These are phyloP conservation scores for Calonectria crousiana DNA, from an alignment of 2,329 filamentous ascomycete genomes.

Conservation along the genomic window DNA sequence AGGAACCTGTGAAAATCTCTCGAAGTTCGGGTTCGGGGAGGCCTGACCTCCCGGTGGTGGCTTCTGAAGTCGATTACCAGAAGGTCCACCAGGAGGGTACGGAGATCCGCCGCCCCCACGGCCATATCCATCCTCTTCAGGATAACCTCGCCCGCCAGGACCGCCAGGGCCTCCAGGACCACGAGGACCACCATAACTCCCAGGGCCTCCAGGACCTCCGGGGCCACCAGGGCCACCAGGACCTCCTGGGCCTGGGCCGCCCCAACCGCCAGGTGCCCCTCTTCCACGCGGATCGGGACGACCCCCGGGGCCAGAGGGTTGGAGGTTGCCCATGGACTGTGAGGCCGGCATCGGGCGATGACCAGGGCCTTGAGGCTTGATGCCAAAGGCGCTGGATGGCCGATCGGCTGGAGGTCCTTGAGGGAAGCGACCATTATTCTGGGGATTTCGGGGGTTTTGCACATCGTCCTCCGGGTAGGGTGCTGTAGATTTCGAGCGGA, in stretches of 20 bases:
- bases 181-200: not conserved
- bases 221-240: constrained; percentile 19
- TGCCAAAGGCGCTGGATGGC: constrained; percentile 66
- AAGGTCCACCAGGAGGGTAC: constrained; percentile 46
- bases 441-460: constrained; percentile 48
- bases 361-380: constrained; percentile 57
- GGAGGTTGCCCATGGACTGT: constrained; percentile 61
- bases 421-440: constrained; percentile 63
- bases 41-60: constrained; percentile 39
- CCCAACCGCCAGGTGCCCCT: constrained; percentile 59
- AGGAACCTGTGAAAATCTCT: constrained; percentile 48
- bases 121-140: constrained; percentile 42
- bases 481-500: constrained; percentile 62
- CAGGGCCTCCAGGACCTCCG: constrained; percentile 39
- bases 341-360: constrained; percentile 55
- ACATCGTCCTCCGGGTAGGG: constrained; percentile 78
- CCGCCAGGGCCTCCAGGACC: constrained; percentile 38
- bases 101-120: constrained; percentile 37
- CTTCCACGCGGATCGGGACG: constrained; percentile 54
- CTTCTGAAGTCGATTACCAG: constrained; percentile 48
- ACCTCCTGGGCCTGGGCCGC: constrained; percentile 44
- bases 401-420: constrained; percentile 62
- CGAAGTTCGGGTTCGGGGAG: constrained; percentile 43
- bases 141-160: constrained; percentile 39
- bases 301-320: constrained; percentile 48